Percentiles rank a stretch among this genome's conserved stretches.
Evolutionary conservation across 176 grass and related monocot species (phyloP).

Genomic region (Poa annua): DNA sequence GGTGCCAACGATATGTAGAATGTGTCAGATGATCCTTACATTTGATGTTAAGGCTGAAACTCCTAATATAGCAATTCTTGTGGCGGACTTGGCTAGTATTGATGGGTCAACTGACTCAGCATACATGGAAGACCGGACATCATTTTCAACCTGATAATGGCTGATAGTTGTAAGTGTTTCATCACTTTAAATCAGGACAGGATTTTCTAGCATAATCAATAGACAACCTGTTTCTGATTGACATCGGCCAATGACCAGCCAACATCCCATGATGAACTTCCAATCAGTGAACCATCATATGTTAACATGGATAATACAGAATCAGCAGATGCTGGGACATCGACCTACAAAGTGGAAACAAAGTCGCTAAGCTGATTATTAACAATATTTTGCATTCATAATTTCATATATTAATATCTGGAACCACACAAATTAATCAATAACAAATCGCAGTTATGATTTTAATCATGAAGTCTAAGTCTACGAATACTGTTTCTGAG

Average conservation of each 20-base stretch:
- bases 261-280: constrained; percentile 75
- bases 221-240: constrained; percentile 67
- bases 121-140: constrained; percentile 46
- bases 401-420: constrained; percentile 20
- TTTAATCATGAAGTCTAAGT: neutral
- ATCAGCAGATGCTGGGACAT: constrained; percentile 71
- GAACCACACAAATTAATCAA: neutral
- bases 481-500: neutral
- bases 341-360: constrained; percentile 57
- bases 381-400: constrained; percentile 8
- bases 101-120: constrained; percentile 47
- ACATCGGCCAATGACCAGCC: constrained; percentile 69
- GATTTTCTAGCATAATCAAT: constrained; percentile 25
- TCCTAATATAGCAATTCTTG: constrained; percentile 91
- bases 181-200: constrained; percentile 12
- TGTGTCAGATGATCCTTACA: constrained; percentile 44
- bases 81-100: constrained; percentile 59
- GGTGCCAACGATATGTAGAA: constrained; percentile 37
- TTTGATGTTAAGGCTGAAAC: constrained; percentile 53
- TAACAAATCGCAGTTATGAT: neutral
- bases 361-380: neutral
- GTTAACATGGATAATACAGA: constrained; percentile 71
- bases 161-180: constrained; percentile 21
- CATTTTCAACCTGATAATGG: constrained; percentile 61
- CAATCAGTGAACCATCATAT: constrained; percentile 48